Base-by-base conservation (phyloP, 2,329 filamentous ascomycete genomes). In the Trichophaea hybrida region DNA sequence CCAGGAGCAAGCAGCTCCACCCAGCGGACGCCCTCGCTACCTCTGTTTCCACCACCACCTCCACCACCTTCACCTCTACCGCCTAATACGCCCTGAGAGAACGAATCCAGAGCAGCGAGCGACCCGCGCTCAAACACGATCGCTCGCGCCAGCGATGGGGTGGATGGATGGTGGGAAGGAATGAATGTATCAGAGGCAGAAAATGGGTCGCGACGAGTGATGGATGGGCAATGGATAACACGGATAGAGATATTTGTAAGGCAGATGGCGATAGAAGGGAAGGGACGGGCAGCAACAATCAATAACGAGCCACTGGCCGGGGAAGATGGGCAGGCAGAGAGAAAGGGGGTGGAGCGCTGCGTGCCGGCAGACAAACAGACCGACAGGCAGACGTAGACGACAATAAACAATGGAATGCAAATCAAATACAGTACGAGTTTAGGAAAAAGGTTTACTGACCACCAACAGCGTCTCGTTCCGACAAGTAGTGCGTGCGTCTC, bases 221-320 rank as follows among this genome's bases (percentile, higher is more conserved):
- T 38, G 58, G 50, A 53, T 24, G 24, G 24, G 24, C 24, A 24
- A 24, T 24, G 24, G 24, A 24, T 24, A 24, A 3, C 72, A 71
- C 69, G 76, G 70, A 74, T 74, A 71, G 65, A 65, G 69, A 67
- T 65, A 59, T 61, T 68, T 70, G 58, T 60, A 69, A 70, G 65
- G 60, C 66, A 61, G 70, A 72, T 71, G 68, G 73, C 72, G 69
- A 77, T 75, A 75, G 71, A 73, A 74, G 77, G 74, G 74, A 71
- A 70, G 68, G 69, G 68, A 69, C 64, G 24, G 24, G 24, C 24
- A 24, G 24, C 24, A 24, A 24, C 24, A 24, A 24, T 24, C 24
- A 24, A 24, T 24, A 24, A 24, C 24, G 24, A 24, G 24, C 24
- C 24, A 24, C 24, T 24, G 59, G 64, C 70, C 68, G 70, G 72